phyloP scores from a whole-genome alignment of 2,329 filamentous ascomycete genomes.

The Plenodomus tracheiphilus region DNA sequence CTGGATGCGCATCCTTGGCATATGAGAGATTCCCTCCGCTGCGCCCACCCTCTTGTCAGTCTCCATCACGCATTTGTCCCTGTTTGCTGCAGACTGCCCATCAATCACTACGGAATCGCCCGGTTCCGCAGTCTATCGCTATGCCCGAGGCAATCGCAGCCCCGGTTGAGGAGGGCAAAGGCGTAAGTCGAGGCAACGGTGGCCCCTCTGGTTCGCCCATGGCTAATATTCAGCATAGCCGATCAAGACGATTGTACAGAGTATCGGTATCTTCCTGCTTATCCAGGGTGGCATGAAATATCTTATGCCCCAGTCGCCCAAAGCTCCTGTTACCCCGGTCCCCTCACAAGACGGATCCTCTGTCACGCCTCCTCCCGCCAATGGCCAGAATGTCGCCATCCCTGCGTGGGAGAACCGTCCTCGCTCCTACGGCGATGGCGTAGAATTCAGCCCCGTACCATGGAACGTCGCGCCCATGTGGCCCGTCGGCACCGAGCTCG shows the following conservation, averaged over 20 bases:
- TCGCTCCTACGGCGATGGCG: conserved; percentile 52
- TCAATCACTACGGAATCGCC: conserved; percentile 10
- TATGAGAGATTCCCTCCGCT: conserved; percentile 2
- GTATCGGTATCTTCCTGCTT: conserved; percentile 62
- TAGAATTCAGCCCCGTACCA: conserved; percentile 67
- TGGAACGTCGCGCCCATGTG: conserved; percentile 82
- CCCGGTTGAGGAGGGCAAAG: conserved; percentile 23
- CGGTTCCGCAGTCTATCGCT: conserved; percentile 14
- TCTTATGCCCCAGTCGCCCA: conserved; percentile 50
- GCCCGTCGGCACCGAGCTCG: conserved; percentile 75
- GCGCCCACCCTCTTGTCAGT: conserved; percentile 11
- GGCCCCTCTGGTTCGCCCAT: neutral
- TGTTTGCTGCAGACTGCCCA: conserved; percentile 7
- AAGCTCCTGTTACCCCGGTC: conserved; percentile 11
- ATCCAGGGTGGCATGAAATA: conserved; percentile 61
- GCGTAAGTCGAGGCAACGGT: conserved; percentile 20
- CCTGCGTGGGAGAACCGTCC: conserved; percentile 44
- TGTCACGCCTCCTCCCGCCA: conserved; percentile 17
- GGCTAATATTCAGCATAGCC: conserved; percentile 32
- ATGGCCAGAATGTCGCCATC: conserved; percentile 35
- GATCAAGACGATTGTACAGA: conserved; percentile 53
- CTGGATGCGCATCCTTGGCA: conserved; percentile 6
- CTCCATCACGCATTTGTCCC: conserved; percentile 3
- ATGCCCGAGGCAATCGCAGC: conserved; percentile 37
- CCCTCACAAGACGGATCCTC: conserved; percentile 24